Conservation (phyloP, 345 rosid genomes). For the Acer yangbiense region DNA sequence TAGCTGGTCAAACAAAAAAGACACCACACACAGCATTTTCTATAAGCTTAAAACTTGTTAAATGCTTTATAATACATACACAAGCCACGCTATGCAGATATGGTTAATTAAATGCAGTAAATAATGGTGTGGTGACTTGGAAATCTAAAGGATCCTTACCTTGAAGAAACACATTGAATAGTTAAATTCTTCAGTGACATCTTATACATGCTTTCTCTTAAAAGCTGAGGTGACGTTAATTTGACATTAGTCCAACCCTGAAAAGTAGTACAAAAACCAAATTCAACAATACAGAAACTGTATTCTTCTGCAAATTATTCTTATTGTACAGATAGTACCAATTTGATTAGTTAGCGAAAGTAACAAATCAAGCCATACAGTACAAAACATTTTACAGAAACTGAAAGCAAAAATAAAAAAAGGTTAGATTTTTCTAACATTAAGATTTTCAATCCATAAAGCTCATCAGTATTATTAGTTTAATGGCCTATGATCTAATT, state of each 20-base stretch:
- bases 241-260: conserved; percentile 90
- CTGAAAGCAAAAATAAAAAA: background rate
- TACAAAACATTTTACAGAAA: background rate
- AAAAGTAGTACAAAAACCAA: conserved; percentile 8
- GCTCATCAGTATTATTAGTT: too few species aligned
- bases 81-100: background rate
- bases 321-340: background rate
- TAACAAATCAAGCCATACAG: background rate
- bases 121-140: background rate
- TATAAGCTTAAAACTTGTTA: background rate
- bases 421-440: background rate
- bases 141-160: conserved; percentile 40
- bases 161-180: conserved; percentile 64
- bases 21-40: background rate
- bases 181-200: conserved; percentile 62
- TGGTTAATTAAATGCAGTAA: conserved; percentile 4
- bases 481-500: too few species aligned
- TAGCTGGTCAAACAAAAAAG: too few species aligned
- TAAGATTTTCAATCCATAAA: too few species aligned
- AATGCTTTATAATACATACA: background rate
- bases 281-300: background rate
- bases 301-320: background rate
- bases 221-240: conserved; percentile 88
- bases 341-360: background rate
- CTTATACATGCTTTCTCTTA: conserved; percentile 81